These are phyloP conservation scores for Vaccinium vitisidaea DNA, from an alignment of 148 eudicot species.

Conservation along the genomic window DNA sequence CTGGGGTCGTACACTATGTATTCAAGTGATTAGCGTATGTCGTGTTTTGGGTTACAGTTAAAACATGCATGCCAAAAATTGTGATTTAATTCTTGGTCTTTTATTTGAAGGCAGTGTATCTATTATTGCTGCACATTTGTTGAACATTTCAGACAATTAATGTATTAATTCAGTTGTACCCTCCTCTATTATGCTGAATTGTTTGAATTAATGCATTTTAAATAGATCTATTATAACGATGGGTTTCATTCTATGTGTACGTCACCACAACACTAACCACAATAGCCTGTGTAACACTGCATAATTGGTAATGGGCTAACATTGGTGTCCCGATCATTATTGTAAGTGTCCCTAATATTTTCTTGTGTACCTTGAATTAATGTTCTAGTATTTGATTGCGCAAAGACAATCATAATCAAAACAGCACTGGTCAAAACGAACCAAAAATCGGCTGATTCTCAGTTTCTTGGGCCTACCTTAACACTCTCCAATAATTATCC, in stretches of 20 bases:
- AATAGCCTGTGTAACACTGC: no score
- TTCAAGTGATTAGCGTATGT: slow-evolving; percentile 27
- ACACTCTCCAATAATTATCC: not conserved
- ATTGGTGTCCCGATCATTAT: no score
- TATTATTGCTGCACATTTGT: not conserved
- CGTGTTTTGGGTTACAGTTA: not conserved
- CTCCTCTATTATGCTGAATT: not conserved
- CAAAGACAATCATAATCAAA: not conserved
- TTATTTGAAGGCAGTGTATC: not conserved
- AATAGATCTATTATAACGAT: not conserved
- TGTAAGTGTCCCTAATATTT: no score
- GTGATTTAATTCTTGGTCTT: not conserved
- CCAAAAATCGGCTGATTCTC: not conserved
- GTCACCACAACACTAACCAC: no score
- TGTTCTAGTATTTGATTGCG: not conserved
- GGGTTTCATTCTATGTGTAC: not conserved
- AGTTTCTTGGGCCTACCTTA: not conserved
- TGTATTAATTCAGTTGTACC: not conserved
- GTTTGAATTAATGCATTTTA: not conserved
- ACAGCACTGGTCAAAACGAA: not conserved
- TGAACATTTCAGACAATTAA: not conserved
- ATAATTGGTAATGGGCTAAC: no score
- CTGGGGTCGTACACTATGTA: slow-evolving; percentile 42
- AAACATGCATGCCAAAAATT: not conserved
- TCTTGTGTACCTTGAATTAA: no score